phyloP scores from a whole-genome alignment of 495 filamentous ascomycete species.

The Clavariopsis aquatica region DNA sequence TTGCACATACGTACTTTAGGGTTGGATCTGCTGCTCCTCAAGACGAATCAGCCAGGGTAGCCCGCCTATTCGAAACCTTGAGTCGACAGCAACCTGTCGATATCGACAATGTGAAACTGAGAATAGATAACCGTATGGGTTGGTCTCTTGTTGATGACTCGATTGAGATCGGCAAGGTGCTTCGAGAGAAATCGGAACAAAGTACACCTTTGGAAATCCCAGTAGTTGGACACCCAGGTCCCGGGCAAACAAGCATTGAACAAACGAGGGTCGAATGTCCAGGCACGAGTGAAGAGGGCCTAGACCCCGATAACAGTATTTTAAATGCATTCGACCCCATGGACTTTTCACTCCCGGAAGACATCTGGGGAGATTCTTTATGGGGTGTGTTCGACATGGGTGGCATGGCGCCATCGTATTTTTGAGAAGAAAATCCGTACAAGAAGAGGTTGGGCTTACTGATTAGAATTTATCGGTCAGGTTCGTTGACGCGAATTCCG shows the following conservation, averaged over 20 bases:
- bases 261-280: background rate
- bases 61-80: conserved; percentile 8
- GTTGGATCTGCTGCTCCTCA: background rate
- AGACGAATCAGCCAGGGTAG: conserved; percentile 12
- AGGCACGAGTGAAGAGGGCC: background rate
- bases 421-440: no score
- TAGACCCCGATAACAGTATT: background rate
- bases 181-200: conserved; percentile 12
- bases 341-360: conserved; percentile 21
- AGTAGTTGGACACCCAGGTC: background rate
- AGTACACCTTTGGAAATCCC: background rate
- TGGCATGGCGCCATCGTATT: no score
- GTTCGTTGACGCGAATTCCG: background rate
- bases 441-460: no score
- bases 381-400: conserved; percentile 22
- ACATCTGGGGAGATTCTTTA: conserved; percentile 22
- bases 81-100: conserved; percentile 14
- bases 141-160: conserved; percentile 15
- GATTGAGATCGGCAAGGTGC: conserved; percentile 7
- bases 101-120: conserved; percentile 12
- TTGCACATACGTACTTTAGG: conserved; percentile 9
- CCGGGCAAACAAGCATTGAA: background rate
- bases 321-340: background rate
- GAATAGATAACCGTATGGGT: conserved; percentile 18
- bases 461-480: no score